phyloP scores from a whole-genome alignment of 2,329 filamentous ascomycete genomes.

The Immersiporthe knoxdaviesiana region DNA sequence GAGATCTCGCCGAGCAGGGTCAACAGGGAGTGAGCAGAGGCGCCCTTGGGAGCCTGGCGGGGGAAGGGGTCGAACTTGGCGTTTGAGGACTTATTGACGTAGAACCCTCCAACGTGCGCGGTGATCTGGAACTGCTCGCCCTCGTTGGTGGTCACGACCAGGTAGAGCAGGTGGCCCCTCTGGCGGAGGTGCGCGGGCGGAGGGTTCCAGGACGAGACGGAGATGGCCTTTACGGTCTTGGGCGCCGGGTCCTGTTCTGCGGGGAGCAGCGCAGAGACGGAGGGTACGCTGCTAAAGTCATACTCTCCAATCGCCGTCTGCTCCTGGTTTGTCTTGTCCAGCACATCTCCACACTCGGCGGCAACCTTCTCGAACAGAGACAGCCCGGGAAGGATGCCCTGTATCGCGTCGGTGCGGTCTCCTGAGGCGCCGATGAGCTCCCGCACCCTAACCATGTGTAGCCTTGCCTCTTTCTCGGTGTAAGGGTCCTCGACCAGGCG shows the following conservation, averaged over 20 bases:
- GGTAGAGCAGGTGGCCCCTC: conserved; percentile 89
- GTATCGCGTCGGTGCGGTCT: conserved; percentile 82
- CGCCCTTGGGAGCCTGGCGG: conserved; percentile 74
- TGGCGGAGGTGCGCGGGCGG: conserved; percentile 89
- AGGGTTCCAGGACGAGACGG: conserved; percentile 94
- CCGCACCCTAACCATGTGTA: conserved; percentile 88
- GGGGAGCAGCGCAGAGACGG: conserved; percentile 73
- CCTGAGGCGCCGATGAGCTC: conserved; percentile 93
- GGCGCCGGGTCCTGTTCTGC: conserved; percentile 68
- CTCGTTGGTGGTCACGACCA: conserved; percentile 87
- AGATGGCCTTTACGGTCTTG: conserved; percentile 88
- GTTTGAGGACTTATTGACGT: conserved; percentile 94
- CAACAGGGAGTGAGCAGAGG: conserved; percentile 83
- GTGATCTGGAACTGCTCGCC: conserved; percentile 95
- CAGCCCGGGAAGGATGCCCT: conserved; percentile 81
- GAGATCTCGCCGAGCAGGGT: conserved; percentile 79
- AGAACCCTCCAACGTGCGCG: conserved; percentile 92
- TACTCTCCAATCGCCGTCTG: conserved; percentile 63
- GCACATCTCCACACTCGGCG: conserved; percentile 45
- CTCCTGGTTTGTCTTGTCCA: conserved; percentile 51
- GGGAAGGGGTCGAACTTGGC: conserved; percentile 92
- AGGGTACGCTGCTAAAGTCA: conserved; percentile 72
- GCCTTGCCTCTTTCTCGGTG: conserved; percentile 95
- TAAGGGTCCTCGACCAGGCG: conserved; percentile 91
- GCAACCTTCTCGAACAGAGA: conserved; percentile 85